Conservation (phyloP, 805 yeast species). For the Teunomyces cretensis region DNA sequence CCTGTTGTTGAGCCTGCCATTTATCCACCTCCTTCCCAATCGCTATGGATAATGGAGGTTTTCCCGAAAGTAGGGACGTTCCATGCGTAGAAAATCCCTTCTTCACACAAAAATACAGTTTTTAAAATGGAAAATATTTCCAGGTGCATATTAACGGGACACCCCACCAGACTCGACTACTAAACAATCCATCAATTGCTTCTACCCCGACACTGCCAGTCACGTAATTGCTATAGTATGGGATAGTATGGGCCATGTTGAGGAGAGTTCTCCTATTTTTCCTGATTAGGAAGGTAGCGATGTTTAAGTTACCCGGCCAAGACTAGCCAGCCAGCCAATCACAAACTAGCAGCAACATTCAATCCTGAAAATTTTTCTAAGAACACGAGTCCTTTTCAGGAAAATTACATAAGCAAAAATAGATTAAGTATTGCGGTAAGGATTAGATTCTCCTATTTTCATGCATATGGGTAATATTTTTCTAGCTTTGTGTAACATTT, state of each 20-base stretch:
- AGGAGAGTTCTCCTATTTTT: background rate
- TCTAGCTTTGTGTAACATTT: background rate
- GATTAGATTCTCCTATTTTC: background rate
- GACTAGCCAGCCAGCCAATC: background rate
- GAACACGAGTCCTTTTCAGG: conserved; percentile 5
- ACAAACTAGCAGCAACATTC: background rate
- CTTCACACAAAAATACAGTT: background rate
- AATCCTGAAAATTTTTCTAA: conserved; percentile 1
- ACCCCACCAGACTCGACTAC: background rate
- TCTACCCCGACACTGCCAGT: no score
- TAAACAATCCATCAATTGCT: background rate
- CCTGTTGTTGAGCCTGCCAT: no score
- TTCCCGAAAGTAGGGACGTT: conserved; percentile 1
- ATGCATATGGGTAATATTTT: conserved; percentile 1
- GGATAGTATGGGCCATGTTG: background rate
- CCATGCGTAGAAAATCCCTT: conserved; percentile 1
- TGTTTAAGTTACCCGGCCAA: background rate
- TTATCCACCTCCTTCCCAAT: background rate
- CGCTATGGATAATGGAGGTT: conserved; percentile 1
- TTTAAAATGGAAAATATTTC: background rate
- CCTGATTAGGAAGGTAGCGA: conserved; percentile 1
- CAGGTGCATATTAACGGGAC: background rate
- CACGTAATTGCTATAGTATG: background rate
- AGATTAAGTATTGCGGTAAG: background rate
- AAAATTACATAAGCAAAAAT: background rate